Evolutionary conservation across 257 asterid species (phyloP).

Genomic region (Fraxinus anomala): DNA sequence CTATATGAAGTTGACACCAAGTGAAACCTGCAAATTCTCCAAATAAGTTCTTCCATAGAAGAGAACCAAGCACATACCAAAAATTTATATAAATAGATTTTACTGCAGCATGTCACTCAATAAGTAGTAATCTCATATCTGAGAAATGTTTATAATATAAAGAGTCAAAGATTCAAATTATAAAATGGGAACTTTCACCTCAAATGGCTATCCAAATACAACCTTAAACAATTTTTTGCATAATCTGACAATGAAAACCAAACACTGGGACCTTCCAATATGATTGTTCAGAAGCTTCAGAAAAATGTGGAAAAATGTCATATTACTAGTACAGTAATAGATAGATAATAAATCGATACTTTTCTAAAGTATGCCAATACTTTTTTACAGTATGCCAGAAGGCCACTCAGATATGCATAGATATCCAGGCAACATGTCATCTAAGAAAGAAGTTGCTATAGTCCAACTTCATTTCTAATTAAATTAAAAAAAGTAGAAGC

Average conservation of each 20-base stretch:
- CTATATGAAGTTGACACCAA: constrained; percentile 41
- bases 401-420: neutral
- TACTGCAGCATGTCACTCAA: too few relatives aligned
- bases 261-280: neutral
- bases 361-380: too few relatives aligned
- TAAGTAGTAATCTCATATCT: neutral
- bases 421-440: constrained; percentile 9
- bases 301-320: constrained; percentile 6
- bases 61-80: constrained; percentile 12
- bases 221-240: neutral
- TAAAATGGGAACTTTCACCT: constrained; percentile 4
- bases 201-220: neutral
- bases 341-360: neutral
- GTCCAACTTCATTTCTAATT: constrained; percentile 6
- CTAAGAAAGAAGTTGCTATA: constrained; percentile 9
- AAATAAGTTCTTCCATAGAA: constrained; percentile 16
- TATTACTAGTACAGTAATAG: neutral
- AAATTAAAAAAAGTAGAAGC: constrained; percentile 7
- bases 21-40: constrained; percentile 46
- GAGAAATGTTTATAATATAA: neutral
- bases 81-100: constrained; percentile 1
- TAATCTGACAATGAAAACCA: too few relatives aligned
- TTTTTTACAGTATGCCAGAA: neutral
- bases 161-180: constrained; percentile 4
- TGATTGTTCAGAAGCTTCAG: constrained; percentile 5